Conservation (phyloP, 1,284 basidiomycete genomes). For the Ganoderma multipileum region DNA sequence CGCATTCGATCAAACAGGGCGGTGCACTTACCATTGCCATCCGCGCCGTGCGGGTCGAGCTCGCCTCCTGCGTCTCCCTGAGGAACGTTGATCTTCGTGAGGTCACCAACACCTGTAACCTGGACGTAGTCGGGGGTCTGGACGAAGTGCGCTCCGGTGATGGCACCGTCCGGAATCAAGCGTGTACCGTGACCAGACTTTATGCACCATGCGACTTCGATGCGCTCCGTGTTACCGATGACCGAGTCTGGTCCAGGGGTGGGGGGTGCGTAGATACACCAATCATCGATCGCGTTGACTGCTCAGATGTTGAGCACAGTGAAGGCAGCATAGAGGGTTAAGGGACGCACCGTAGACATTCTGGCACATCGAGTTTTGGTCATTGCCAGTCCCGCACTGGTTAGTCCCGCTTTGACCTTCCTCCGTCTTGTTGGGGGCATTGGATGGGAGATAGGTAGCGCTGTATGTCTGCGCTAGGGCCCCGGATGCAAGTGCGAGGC, state of each 20-base stretch:
- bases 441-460: constrained; percentile 48
- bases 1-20: neutral
- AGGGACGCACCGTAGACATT: constrained; percentile 60
- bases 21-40: constrained; percentile 53
- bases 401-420: constrained; percentile 70
- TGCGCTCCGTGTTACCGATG: constrained; percentile 67
- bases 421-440: constrained; percentile 57
- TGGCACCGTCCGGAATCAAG: constrained; percentile 79
- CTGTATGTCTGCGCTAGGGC: constrained; percentile 44
- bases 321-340: neutral
- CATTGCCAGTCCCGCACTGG: constrained; percentile 61
- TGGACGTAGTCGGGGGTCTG: constrained; percentile 76
- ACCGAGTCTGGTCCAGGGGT: constrained; percentile 57
- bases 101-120: constrained; percentile 69
- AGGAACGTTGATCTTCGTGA: constrained; percentile 72
- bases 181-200: constrained; percentile 72
- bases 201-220: constrained; percentile 75
- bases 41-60: constrained; percentile 66
- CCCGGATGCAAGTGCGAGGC: constrained; percentile 26
- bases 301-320: constrained; percentile 9
- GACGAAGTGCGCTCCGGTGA: constrained; percentile 74
- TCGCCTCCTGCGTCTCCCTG: constrained; percentile 60
- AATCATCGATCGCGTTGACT: constrained; percentile 73
- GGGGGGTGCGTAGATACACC: constrained; percentile 63
- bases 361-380: constrained; percentile 69